Evolutionary conservation across 108 stramenopile genomes (phyloP), one percentile per base, ranked within the genome.

Genomic region (Nannochloropsis gaditana): DNA sequence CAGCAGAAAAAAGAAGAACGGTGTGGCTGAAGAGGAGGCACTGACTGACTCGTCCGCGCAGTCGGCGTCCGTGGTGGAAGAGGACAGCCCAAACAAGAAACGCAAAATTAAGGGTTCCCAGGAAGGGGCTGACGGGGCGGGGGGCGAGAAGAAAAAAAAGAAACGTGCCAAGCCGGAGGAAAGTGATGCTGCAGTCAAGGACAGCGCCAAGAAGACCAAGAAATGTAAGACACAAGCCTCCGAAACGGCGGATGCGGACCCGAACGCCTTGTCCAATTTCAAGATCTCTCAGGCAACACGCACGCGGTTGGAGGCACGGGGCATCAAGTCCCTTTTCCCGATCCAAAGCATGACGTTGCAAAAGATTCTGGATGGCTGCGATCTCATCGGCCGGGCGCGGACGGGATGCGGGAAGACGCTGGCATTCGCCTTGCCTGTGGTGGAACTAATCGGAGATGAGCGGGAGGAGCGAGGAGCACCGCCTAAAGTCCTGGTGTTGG

Each of bases 361-460:
- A 73, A 45, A 95, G 81, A 92, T 97, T 50, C 44, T 95, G 43
- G 92, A 91, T 31, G 96, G 99, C 44, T 90, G 94, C 11, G 97
- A 99, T 91, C 92, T 99, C 21, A 96, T 99, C 84, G 99, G 98
- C 59, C 92, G 97, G 9, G 95, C 95, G 42, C 94, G 96, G 11
- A 99, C 99, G 2, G 99, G 99, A 44, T 97, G 96, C 44, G 99
- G 99, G 80, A 99, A 99, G 92, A 99, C 99, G 21, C 91, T 99
- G 17, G 99, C 99, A 10, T 99, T 99, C 92, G 99, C 97, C 41
- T 90, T 99, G 44, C 99, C 99, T 9, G 82, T 94, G 41, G 83
- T 97, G 9, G 92, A 94, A 44, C 92, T 43, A 21, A 83, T 47
- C 6, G 83, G 41, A 83, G 45, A 45, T 42, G 45, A 3, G 42